Base-by-base conservation (phyloP, 164 flowering plant genomes). In the Protea cynaroides region DNA sequence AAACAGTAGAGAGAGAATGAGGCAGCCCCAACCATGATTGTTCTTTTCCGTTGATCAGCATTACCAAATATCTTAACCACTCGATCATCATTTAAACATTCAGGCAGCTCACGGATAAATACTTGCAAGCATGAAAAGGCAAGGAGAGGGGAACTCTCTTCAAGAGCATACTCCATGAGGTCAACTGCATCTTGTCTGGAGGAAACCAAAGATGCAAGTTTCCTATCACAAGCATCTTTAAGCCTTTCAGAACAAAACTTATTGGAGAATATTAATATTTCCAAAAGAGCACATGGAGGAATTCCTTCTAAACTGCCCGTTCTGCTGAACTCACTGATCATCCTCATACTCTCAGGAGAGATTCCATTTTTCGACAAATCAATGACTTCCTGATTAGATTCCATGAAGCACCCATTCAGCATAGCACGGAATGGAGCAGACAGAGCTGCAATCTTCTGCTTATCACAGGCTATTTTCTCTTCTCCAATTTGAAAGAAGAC, bases 111-210 rank as follows among this genome's bases (percentile, higher is more conserved):
- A 40, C 76, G 83, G 22, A 95, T 70, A 65, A 91, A 82, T 23
- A 81, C 80, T 75, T 95, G 99, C 79, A 95, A 77, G 69, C 99
- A 95, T n/a, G 97, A 84, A 15, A 94, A 92, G 63, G 97, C 96
- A 66, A 89, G 84, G 36, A 87, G 73, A 43, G 86, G 85, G 34
- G 83, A 79, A 69, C 79, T 75, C 71, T 95, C 96, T 72, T 87
- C 93, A 23, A 89, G 76, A 12, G 97, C 93, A 74, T 72, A 89
- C 38, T 88, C 93, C 80, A 90, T 79, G 61, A 91, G 88, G 58
- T 85, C 90, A 24, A 85, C 62, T 1, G 96, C 96, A 76, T 86
- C 94, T 61, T 89, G 90, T 68, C 83, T 83, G 14, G 90, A 79
- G 21, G 79, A 83, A 63, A 88, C 82, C 70, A 86, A 62, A 25